Percentiles rank a stretch among this genome's conserved stretches.
These are phyloP conservation scores for Backusella parvicylindrica DNA, from an alignment of 192 early-diverging fungal species.

Conservation along the genomic window DNA sequence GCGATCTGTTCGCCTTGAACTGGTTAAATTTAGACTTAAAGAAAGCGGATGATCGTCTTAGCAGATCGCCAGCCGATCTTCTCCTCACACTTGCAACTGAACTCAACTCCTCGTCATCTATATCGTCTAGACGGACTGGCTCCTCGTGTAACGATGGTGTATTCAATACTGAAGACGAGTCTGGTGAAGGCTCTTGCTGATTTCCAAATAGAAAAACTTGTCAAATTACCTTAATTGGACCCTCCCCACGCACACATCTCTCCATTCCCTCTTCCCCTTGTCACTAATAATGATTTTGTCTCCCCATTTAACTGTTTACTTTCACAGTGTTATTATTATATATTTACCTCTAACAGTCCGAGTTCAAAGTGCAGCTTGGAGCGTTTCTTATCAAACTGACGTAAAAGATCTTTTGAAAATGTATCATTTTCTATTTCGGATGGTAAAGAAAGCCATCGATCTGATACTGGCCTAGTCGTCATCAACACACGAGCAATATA, in stretches of 20 bases:
- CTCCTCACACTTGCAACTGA: background rate
- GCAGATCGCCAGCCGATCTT: slow-evolving; percentile 17
- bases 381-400: slow-evolving; percentile 22
- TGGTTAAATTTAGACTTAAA: slow-evolving; percentile 12
- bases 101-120: background rate
- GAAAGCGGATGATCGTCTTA: slow-evolving; percentile 22
- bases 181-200: slow-evolving; percentile 2
- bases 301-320: background rate
- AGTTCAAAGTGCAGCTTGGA: slow-evolving; percentile 20
- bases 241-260: background rate
- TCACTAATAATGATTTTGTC: background rate
- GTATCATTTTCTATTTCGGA: slow-evolving; percentile 1
- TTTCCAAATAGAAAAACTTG: slow-evolving; percentile 7
- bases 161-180: background rate
- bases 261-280: background rate
- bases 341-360: slow-evolving; percentile 5
- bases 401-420: slow-evolving; percentile 25
- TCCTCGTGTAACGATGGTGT: background rate
- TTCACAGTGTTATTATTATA: background rate
- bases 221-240: slow-evolving; percentile 12
- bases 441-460: slow-evolving; percentile 1
- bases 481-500: background rate
- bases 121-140: slow-evolving; percentile 3
- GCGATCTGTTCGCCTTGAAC: slow-evolving; percentile 9
- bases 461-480: background rate